Percentiles rank a stretch among this genome's conserved stretches.
These are phyloP conservation scores for Galerina sulciceps DNA, from an alignment of 768 basidiomycete species.

Conservation along the genomic window DNA sequence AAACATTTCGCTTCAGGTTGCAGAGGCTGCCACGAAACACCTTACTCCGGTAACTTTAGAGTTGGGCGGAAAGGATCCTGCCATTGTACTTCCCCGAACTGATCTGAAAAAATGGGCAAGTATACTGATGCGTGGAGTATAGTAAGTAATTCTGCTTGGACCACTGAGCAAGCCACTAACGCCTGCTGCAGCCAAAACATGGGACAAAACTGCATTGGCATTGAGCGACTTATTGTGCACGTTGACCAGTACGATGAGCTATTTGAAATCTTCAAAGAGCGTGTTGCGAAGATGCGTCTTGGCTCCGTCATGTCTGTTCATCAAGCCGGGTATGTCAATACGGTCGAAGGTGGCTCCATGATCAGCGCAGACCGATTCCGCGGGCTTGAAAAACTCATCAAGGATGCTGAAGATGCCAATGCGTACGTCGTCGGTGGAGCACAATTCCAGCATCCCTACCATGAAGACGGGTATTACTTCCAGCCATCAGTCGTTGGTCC, in stretches of 20 bases:
- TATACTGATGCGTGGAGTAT: slow-evolving; percentile 89
- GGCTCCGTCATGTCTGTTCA: slow-evolving; percentile 74
- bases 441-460: slow-evolving; percentile 65
- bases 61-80: slow-evolving; percentile 94
- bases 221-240: slow-evolving; percentile 92
- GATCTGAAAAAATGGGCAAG: slow-evolving; percentile 81
- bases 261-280: slow-evolving; percentile 63
- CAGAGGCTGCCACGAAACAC: slow-evolving; percentile 80
- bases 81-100: slow-evolving; percentile 85
- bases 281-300: slow-evolving; percentile 70
- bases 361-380: slow-evolving; percentile 76
- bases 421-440: slow-evolving; percentile 71
- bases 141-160: slow-evolving; percentile 54
- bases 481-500: slow-evolving; percentile 85
- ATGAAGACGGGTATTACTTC: slow-evolving; percentile 82
- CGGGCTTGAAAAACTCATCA: slow-evolving; percentile 69
- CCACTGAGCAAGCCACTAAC: not conserved
- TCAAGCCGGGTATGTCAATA: slow-evolving; percentile 69
- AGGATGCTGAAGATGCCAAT: slow-evolving; percentile 69
- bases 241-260: slow-evolving; percentile 76
- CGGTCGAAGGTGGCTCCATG: slow-evolving; percentile 89
- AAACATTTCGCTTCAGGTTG: slow-evolving; percentile 54
- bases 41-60: slow-evolving; percentile 93
- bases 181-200: slow-evolving; percentile 71
- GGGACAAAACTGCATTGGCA: slow-evolving; percentile 97